Base-by-base conservation (phyloP, 805 yeast genomes). In the Yamadazyma phyllophila region DNA sequence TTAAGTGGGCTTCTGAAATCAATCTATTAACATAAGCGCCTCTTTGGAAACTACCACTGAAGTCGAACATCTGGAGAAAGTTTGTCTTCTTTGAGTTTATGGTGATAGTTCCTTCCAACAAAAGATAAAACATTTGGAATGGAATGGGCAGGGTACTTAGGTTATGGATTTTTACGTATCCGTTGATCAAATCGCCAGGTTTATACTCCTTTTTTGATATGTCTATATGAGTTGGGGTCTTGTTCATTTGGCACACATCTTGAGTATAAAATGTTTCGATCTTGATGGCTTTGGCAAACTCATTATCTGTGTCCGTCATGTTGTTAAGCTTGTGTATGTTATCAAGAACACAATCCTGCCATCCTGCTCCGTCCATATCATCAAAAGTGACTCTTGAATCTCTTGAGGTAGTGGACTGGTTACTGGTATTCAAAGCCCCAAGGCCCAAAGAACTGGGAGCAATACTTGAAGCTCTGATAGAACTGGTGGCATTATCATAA, bases 171-270 rank as follows among this genome's bases (percentile, higher is more conserved):
- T 60, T 51, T 7, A 76, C 63, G 53, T 74, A 79, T 0, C 92
- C 92, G 55, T 78, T 74, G 11, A 85, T 68, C 15, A 71, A 69
- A 56, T 84, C 90, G n/a, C 88, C 88, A 10, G 83, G 82, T 14
- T 78, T 78, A 56, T 77, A 85, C 58, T 82, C 87, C 50, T 52
- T 60, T 17, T 57, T 45, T 45, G 62, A 59, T 7, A 65, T 62
- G 43, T 68, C 66, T 5, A 69, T 61, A 20, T 52, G 47, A 27
- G 53, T 60, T 4, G 69, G 70, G 1, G 32, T 44, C 41, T 54
- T 50, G 5, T 67, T 67, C 2, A 50, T 24, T 35, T 59, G 52
- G 17, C 72, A 63, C 13, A 68, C 60, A 10, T 66, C 65, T 39
- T 64, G 62, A 3, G 73, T 71, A 51, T 68, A 69, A 30, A 53